Conservation (phyloP, 2,329 filamentous ascomycete species). For the Penicillium griseofulvum region DNA sequence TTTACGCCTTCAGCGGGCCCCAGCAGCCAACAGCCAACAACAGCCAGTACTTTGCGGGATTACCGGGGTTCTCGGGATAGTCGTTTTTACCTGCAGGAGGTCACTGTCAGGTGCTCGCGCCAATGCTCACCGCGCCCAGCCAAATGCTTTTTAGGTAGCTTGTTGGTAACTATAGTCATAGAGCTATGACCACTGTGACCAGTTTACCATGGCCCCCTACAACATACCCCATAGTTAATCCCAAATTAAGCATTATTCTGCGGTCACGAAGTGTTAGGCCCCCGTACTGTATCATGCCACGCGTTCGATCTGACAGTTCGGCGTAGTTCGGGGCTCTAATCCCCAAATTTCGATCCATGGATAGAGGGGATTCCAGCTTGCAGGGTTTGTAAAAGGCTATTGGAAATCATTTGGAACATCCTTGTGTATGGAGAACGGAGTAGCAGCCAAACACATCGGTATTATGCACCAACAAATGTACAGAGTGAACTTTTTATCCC, state of each 20-base stretch:
- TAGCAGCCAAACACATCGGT: not conserved
- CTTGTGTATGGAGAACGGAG: not conserved
- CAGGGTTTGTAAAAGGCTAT: not conserved
- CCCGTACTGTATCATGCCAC: not conserved
- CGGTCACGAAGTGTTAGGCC: not conserved
- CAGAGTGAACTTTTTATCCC: not conserved
- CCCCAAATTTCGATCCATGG: conserved; percentile 5
- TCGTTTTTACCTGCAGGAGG: conserved; percentile 1
- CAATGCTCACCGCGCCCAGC: not conserved
- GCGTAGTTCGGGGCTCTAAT: conserved; percentile 9
- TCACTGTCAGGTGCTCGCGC: conserved; percentile 2
- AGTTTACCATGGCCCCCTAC: not conserved
- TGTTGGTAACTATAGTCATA: not conserved
- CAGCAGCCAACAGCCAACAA: not conserved
- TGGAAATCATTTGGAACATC: not conserved
- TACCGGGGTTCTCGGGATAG: not conserved
- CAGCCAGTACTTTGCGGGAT: not conserved
- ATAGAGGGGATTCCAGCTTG: not conserved
- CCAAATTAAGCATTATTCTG: not conserved
- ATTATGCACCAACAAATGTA: not conserved
- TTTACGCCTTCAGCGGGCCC: not conserved
- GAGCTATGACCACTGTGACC: not conserved
- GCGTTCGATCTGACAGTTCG: conserved; percentile 4
- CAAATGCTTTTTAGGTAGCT: not conserved
- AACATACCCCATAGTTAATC: too few relatives aligned